Conservation (phyloP, 768 basidiomycete genomes). For the Guyanaporus albipodus region DNA sequence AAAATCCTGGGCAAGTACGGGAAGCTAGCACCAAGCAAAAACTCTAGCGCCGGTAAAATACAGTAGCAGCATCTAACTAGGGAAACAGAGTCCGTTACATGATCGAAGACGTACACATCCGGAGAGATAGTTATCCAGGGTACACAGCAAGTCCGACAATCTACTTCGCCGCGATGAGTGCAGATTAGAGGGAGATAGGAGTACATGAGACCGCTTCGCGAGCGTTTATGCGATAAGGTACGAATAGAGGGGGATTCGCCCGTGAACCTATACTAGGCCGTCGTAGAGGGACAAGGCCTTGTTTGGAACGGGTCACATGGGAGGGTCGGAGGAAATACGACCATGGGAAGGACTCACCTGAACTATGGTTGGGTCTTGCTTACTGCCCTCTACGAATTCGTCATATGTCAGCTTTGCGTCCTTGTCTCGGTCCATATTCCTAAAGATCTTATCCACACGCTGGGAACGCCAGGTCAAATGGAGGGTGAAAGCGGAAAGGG, state of each 20-base stretch:
- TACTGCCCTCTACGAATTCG: constrained; percentile 97
- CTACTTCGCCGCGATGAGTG: constrained; percentile 8
- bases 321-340: constrained; percentile 5
- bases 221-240: constrained; percentile 25
- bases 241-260: constrained; percentile 2
- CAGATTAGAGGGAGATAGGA: constrained; percentile 28
- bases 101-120: constrained; percentile 23
- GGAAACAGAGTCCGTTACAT: constrained; percentile 23
- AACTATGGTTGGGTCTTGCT: constrained; percentile 98
- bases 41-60: constrained; percentile 24
- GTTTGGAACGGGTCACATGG: constrained; percentile 17
- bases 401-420: constrained; percentile 91
- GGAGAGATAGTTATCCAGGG: constrained; percentile 16
- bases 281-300: constrained; percentile 95
- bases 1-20: constrained; percentile 77
- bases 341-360: constrained; percentile 54
- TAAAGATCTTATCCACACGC: constrained; percentile 99
- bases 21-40: constrained; percentile 40
- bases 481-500: constrained; percentile 1
- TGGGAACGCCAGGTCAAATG: constrained; percentile 32
- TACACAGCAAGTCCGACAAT: constrained; percentile 13
- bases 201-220: constrained; percentile 18
- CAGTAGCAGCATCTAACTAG: constrained; percentile 11
- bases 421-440: constrained; percentile 95
- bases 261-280: constrained; percentile 67